A percentile compares a stretch with the other conserved stretches of the same genome.
These are phyloP conservation scores for Sicyos edulis DNA, from an alignment of 306 rosid species.

Conservation along the genomic window DNA sequence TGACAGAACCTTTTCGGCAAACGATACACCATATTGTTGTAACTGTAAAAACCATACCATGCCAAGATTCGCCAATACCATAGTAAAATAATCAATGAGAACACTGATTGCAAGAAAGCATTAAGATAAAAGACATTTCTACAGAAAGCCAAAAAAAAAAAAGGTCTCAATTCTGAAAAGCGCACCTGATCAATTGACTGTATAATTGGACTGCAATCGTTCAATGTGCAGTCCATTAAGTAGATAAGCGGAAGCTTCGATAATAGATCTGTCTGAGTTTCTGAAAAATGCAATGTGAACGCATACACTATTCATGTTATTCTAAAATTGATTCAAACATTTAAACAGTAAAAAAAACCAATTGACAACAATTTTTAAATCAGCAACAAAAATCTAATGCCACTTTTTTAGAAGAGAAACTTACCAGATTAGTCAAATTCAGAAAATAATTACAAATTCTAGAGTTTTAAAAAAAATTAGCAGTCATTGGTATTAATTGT, in stretches of 20 bases:
- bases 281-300: constrained; percentile 38
- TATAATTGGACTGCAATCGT: constrained; percentile 66
- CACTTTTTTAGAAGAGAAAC: too few species aligned
- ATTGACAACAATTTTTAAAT: too few species aligned
- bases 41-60: neutral
- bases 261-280: constrained; percentile 31
- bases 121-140: neutral
- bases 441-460: too few species aligned
- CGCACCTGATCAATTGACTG: constrained; percentile 69
- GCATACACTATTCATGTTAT: constrained; percentile 3
- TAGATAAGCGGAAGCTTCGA: constrained; percentile 66
- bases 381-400: too few species aligned
- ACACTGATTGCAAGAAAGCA: neutral
- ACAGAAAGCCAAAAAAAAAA: neutral
- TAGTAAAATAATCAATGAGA: neutral
- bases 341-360: too few species aligned
- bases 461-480: too few species aligned
- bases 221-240: constrained; percentile 80
- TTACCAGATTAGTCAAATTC: too few species aligned
- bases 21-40: neutral
- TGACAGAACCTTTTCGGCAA: neutral
- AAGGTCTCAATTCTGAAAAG: constrained; percentile 12
- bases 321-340: neutral
- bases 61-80: neutral
- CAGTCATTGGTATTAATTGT: too few species aligned